Evolutionary conservation across 805 yeast species (phyloP).

Genomic region (Kluyveromyces wickerhamii): DNA sequence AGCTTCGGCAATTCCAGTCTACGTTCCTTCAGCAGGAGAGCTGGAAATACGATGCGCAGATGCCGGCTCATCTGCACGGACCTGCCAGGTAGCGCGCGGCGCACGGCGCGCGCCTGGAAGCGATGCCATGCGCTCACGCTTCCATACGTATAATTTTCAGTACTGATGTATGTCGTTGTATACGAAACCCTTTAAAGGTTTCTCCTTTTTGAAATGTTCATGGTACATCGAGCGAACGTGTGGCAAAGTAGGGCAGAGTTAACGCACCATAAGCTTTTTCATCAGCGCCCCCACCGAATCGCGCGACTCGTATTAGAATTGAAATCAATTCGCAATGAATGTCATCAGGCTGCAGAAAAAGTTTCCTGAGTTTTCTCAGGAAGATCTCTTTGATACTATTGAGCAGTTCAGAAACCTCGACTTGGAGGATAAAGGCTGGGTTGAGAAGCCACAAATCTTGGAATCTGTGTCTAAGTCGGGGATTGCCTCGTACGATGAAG

Average conservation of each 20-base stretch:
- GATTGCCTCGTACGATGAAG: conserved; percentile 78
- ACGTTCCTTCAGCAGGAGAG: conserved; percentile 1
- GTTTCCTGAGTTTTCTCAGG: conserved; percentile 78
- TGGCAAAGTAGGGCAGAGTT: too few relatives aligned
- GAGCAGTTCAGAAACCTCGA: conserved; percentile 85
- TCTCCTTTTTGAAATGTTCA: too few relatives aligned
- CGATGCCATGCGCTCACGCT: background rate
- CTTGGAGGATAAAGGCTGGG: conserved; percentile 87
- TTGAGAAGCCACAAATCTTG: conserved; percentile 83
- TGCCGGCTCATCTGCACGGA: background rate
- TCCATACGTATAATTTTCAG: too few relatives aligned
- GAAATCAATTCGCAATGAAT: too few relatives aligned
- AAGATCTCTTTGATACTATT: conserved; percentile 75
- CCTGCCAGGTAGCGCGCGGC: background rate
- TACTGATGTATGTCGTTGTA: background rate
- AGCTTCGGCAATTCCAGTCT: conserved; percentile 4
- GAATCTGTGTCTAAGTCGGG: conserved; percentile 76
- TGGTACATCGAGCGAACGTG: too few relatives aligned
- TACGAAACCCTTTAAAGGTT: background rate
- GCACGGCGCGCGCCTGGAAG: background rate
- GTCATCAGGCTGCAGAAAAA: conserved; percentile 65
- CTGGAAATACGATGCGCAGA: conserved; percentile 2
- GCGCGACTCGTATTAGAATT: too few relatives aligned
- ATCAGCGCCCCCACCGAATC: too few relatives aligned
- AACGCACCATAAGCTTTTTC: too few relatives aligned